These are phyloP conservation scores for Myxozyma sirexii DNA, from an alignment of 805 yeast species.

Conservation along the genomic window DNA sequence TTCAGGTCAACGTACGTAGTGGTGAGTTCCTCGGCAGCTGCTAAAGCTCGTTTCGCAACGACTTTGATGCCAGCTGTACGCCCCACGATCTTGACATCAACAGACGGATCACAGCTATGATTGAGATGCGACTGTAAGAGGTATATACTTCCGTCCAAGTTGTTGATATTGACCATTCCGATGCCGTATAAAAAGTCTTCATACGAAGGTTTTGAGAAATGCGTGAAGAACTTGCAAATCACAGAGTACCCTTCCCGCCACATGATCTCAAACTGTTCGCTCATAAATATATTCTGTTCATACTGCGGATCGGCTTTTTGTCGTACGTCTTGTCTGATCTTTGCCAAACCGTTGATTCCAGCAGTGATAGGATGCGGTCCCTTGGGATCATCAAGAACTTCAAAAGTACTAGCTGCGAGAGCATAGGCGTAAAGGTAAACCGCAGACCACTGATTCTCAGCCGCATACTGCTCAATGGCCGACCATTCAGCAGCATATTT, in stretches of 20 bases:
- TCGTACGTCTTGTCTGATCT: conserved; percentile 66
- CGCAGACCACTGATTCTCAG: conserved; percentile 67
- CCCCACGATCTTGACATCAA: conserved; percentile 52
- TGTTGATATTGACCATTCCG: conserved; percentile 76
- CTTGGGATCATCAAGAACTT: conserved; percentile 32
- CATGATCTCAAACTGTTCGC: conserved; percentile 57
- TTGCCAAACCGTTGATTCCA: conserved; percentile 64
- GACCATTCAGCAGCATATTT: conserved; percentile 52
- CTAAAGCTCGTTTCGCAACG: conserved; percentile 59
- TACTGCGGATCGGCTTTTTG: conserved; percentile 57
- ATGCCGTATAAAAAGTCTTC: conserved; percentile 62
- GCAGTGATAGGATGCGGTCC: conserved; percentile 40
- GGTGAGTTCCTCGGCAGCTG: conserved; percentile 66
- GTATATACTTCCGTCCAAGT: conserved; percentile 64
- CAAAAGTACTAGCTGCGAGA: conserved; percentile 37
- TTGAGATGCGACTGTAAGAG: conserved; percentile 70
- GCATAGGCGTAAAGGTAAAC: conserved; percentile 65
- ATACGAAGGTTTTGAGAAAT: conserved; percentile 43
- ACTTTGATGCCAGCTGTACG: conserved; percentile 61
- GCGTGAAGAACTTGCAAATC: conserved; percentile 53
- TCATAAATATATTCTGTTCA: conserved; percentile 52
- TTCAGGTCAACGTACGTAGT: conserved; percentile 72
- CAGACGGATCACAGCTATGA: conserved; percentile 76
- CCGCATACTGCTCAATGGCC: conserved; percentile 61
- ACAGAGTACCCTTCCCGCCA: conserved; percentile 62